Evolutionary conservation across 805 yeast species (phyloP), one percentile per base, ranked within the genome.

Genomic region (Candida namnaoensis): DNA sequence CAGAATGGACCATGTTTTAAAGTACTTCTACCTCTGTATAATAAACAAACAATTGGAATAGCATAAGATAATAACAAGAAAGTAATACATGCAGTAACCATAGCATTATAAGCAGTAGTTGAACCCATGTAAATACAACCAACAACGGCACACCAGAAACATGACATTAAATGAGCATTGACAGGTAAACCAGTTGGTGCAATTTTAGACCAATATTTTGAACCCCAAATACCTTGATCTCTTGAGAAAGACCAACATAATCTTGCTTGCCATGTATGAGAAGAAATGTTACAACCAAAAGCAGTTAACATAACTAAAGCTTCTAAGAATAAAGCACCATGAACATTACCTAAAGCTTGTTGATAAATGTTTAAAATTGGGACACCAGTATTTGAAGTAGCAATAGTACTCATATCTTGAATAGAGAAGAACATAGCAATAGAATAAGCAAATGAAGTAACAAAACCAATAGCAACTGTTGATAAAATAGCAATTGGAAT

Each of bases 241-340:
- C 85, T 68, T 4, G 85, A 69, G 51, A 80, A 76, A 7, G 85
- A 76, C 83, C 85, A 82, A 46, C 80, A 66, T 38, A 78, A 65
- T 49, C 88, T 67, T 24, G 82, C 77, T 53, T 76, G 81, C 83
- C 85, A 79, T 10, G 86, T 78, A 47, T 76, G 80, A 14, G 78
- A 72, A 7, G 81, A 71, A 51, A 78, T 71, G 47, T 72, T 73
- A 58, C 83, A 75, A 39, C 80, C 78, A 42, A 72, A 52, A 15
- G 81, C 82, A 8, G 82, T 72, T 11, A 71, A 47, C 37, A 77
- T 61, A 38, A 79, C 62, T 48, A 77, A 56, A 9, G 66, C 52
- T 40, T 71, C 76, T 45, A 81, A 60, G 32, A 67, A 66, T 19
- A 74, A 54, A 5, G 85, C 82, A 35, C 82, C 82, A 6, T 70